Percentiles rank a stretch among this genome's conserved stretches.
phyloP scores from a whole-genome alignment of 1,284 basidiomycete species.

The Fomitopsis betulina region DNA sequence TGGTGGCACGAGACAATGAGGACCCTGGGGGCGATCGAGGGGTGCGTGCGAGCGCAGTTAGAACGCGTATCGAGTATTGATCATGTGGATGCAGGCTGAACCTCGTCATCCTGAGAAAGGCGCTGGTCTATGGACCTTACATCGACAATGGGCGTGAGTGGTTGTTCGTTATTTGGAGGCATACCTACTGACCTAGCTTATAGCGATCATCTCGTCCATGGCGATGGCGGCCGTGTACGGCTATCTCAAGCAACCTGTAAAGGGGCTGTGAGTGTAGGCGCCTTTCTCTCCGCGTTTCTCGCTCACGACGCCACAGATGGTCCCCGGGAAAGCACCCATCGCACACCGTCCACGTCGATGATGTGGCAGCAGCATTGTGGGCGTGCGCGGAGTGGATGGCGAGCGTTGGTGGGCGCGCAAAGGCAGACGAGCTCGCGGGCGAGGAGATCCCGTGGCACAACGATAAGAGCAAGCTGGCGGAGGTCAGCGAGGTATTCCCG shows the following conservation, averaged over 20 bases:
- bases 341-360: constrained; percentile 76
- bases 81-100: constrained; percentile 54
- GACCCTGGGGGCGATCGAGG: constrained; percentile 67
- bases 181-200: constrained; percentile 37
- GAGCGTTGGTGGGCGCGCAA: constrained; percentile 46
- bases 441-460: constrained; percentile 68
- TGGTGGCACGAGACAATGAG: constrained; percentile 92
- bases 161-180: neutral
- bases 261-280: constrained; percentile 58
- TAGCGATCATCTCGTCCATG: constrained; percentile 39
- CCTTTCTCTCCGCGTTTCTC: neutral
- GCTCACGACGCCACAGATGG: constrained; percentile 42
- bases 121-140: constrained; percentile 75
- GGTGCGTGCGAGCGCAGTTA: constrained; percentile 38
- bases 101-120: constrained; percentile 71
- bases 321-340: constrained; percentile 76
- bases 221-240: constrained; percentile 83
- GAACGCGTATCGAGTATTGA: neutral
- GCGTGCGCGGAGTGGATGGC: constrained; percentile 74
- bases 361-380: constrained; percentile 74
- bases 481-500: constrained; percentile 57
- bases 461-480: constrained; percentile 60
- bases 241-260: constrained; percentile 83
- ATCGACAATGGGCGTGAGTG: constrained; percentile 50
- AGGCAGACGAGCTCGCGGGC: constrained; percentile 62